A percentile compares a stretch with the other conserved stretches of the same genome.
phyloP scores from a whole-genome alignment of 202 grass and related monocot genomes.

The Miscanthus sacchariflorus region DNA sequence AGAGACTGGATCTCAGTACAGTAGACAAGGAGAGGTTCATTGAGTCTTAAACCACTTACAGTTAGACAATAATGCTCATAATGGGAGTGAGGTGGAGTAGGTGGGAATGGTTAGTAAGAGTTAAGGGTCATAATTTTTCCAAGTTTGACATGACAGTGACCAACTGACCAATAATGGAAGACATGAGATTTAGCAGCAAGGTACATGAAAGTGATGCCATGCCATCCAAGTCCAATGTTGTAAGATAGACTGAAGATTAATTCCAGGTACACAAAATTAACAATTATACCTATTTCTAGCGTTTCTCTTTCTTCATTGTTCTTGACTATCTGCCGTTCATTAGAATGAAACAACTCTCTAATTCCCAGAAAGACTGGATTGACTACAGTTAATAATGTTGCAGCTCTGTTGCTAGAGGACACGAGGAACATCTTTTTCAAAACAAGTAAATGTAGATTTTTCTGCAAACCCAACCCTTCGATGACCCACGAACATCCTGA shows the following conservation, averaged over 20 bases:
- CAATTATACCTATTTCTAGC: background rate
- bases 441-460: background rate
- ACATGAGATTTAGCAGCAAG: background rate
- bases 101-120: constrained; percentile 9
- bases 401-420: background rate
- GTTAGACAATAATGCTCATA: constrained; percentile 35
- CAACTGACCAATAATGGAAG: background rate
- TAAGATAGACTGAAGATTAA: background rate
- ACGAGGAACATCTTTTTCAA: constrained; percentile 2
- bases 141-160: background rate
- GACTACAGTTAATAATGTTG: background rate
- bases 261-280: background rate
- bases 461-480: background rate
- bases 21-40: background rate
- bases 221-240: background rate
- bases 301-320: constrained; percentile 2
- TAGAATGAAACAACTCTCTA: background rate
- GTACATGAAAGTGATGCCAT: background rate
- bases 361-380: background rate
- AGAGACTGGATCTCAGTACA: background rate
- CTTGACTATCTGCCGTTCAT: background rate
- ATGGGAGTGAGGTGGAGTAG: constrained; percentile 21
- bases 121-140: constrained; percentile 26
- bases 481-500: background rate
- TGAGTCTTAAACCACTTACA: constrained; percentile 19